Evolutionary conservation across 1,284 basidiomycete species (phyloP), one percentile per base, ranked within the genome.

Genomic region (Schizophyllum commune): DNA sequence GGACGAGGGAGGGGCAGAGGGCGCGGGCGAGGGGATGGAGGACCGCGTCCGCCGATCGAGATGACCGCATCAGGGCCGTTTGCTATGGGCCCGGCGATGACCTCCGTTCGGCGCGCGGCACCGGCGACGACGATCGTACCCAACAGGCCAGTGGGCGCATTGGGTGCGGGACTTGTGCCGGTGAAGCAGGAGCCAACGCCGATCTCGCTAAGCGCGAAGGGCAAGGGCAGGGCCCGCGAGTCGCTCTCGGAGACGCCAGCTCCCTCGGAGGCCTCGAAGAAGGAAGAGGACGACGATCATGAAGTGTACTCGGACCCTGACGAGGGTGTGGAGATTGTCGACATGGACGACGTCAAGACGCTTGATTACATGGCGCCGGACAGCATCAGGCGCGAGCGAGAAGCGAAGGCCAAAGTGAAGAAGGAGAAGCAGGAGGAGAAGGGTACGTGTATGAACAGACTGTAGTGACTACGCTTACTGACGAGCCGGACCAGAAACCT

Each of bases 361-460:
- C 85, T 96, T 80, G 91, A 94, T 70, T 94, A 89, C 81, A 91
- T 91, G 80, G 94, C 94, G 2, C 94, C 94, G 0, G 92, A 94
- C 66, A 86, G 83, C 62, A 70, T 96, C 61, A 80, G 79, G 58
- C 86, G 82, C 66, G 85, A 86, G 66, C 77, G 74, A 52, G 75
- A 74, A n/a, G 69, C 71, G 65, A 76, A 74, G 63, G 80, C 74
- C 58, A 82, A 81, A 58, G 70, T 77, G 47, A 82, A 82, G 69
- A 78, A 75, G 22, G 79, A 83, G 66, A 79, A 80, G 55, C 3
- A 4, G 9, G 39, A 47, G 39, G 39, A 47, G 39, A 47, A 47
- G 17, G 39, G 39, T 47, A 8, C 39, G 39, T 17, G 4, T 15
- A 4, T 5, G 4, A 1, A n/a, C 47, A 61, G n/a, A 65, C 58